Percentiles rank a stretch among this genome's conserved stretches.
These are phyloP conservation scores for Pseudoperonospora humuli DNA, from an alignment of 352 stramenopile genomes.

Conservation along the genomic window DNA sequence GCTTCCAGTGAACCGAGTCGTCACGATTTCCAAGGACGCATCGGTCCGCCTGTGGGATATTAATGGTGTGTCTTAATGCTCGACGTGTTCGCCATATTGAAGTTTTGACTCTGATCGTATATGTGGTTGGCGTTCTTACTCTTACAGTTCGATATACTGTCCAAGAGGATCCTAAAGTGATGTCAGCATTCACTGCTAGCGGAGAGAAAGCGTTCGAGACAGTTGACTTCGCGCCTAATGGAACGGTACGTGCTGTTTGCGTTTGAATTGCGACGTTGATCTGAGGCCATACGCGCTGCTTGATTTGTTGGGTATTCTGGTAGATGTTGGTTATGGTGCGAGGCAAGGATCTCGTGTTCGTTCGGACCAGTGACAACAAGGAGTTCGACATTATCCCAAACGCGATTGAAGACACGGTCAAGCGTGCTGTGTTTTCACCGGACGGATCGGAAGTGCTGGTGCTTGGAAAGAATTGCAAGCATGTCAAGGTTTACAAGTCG, in stretches of 20 bases:
- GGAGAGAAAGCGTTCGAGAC: conserved; percentile 45
- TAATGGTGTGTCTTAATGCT: conserved; percentile 38
- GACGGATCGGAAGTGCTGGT: conserved; percentile 59
- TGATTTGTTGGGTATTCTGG: not conserved
- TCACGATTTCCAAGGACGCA: conserved; percentile 73
- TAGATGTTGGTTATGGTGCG: conserved; percentile 53
- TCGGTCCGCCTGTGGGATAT: conserved; percentile 76
- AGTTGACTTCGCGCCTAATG: conserved; percentile 54
- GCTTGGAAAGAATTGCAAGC: conserved; percentile 52
- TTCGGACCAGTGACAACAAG: conserved; percentile 38
- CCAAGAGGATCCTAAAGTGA: conserved; percentile 67
- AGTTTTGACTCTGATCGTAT: not conserved
- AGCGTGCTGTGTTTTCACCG: conserved; percentile 54
- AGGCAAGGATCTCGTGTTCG: conserved; percentile 50
- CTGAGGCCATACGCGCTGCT: not conserved
- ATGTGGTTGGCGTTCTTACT: not conserved
- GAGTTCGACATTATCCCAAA: conserved; percentile 46
- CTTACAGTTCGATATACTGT: conserved; percentile 64
- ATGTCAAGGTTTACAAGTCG: conserved; percentile 62
- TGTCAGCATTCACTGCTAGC: conserved; percentile 54
- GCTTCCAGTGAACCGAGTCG: conserved; percentile 59
- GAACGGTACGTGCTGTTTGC: conserved; percentile 35
- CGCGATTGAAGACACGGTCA: conserved; percentile 55
- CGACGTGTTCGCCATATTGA: not conserved
- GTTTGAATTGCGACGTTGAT: not conserved